A percentile compares a stretch with the other conserved stretches of the same genome.
Conservation (phyloP, 2,329 filamentous ascomycete species). For the Metarhizium album region DNA sequence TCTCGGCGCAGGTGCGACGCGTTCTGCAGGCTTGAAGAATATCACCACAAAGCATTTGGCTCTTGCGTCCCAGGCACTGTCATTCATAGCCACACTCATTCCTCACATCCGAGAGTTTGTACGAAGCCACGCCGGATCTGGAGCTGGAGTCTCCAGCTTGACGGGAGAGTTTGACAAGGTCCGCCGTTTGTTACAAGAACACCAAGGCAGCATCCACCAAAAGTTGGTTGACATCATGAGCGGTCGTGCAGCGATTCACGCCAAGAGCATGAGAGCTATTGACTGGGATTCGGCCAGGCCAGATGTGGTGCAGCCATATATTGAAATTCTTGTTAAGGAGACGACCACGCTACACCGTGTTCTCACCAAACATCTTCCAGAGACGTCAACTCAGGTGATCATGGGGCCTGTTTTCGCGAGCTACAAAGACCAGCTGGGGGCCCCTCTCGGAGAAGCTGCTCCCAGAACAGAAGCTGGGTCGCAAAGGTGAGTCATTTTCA, state of each 20-base stretch:
- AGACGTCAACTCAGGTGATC: conserved; percentile 66
- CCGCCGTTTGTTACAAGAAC: conserved; percentile 72
- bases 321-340: conserved; percentile 81
- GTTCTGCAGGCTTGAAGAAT: conserved; percentile 82
- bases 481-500: conserved; percentile 50
- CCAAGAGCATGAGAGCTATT: conserved; percentile 62
- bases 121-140: conserved; percentile 56
- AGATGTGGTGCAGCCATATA: conserved; percentile 52
- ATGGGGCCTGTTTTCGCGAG: conserved; percentile 76
- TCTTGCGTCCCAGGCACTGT: conserved; percentile 77
- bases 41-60: conserved; percentile 95
- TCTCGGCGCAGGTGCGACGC: conserved; percentile 82
- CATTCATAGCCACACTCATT: conserved; percentile 77
- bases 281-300: conserved; percentile 54
- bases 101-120: conserved; percentile 89
- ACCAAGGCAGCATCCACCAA: conserved; percentile 82
- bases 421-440: conserved; percentile 70
- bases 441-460: conserved; percentile 53
- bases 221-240: conserved; percentile 92
- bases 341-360: conserved; percentile 77
- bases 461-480: conserved; percentile 58
- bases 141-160: conserved; percentile 41
- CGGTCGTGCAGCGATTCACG: conserved; percentile 60
- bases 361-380: conserved; percentile 69
- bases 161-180: conserved; percentile 86